Percentiles rank a stretch among this genome's conserved stretches.
Conservation (phyloP, 306 rosid species). For the Prunus fruticosa region DNA sequence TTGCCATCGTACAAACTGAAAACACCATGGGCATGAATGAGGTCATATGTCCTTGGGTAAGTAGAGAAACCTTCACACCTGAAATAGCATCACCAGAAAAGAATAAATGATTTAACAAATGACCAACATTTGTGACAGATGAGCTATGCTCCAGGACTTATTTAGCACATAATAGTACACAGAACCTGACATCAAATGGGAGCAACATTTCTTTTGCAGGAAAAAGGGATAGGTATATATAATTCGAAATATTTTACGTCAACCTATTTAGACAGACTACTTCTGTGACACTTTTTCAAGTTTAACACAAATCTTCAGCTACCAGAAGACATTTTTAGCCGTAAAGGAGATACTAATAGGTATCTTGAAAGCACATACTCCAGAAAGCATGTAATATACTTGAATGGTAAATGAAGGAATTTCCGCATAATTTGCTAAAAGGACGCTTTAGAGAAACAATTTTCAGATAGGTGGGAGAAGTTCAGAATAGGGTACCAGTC, state of each 20-base stretch:
- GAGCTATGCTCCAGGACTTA: background rate
- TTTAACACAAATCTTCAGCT: background rate
- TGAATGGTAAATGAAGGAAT: background rate
- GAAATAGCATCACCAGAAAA: conserved; percentile 23
- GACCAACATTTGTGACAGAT: background rate
- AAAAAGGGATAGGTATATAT: background rate
- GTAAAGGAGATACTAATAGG: background rate
- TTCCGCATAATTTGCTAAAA: background rate
- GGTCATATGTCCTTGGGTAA: conserved; percentile 95
- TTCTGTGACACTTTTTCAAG: background rate
- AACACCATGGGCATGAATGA: conserved; percentile 81
- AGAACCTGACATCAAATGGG: background rate
- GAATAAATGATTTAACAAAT: background rate
- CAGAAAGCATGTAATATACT: background rate
- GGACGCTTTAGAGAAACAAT: conserved; percentile 3
- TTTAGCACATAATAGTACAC: background rate
- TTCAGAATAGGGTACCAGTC: conserved; percentile 61
- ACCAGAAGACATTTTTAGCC: background rate
- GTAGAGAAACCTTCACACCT: conserved; percentile 97
- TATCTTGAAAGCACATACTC: background rate
- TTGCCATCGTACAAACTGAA: conserved; percentile 77
- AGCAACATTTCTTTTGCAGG: background rate
- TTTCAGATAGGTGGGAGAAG: conserved; percentile 7
- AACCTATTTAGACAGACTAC: background rate
- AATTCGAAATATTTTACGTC: background rate